Evolutionary conservation across 768 basidiomycete genomes (phyloP), one percentile per base, ranked within the genome.

Genomic region (Boletus rex-veris): DNA sequence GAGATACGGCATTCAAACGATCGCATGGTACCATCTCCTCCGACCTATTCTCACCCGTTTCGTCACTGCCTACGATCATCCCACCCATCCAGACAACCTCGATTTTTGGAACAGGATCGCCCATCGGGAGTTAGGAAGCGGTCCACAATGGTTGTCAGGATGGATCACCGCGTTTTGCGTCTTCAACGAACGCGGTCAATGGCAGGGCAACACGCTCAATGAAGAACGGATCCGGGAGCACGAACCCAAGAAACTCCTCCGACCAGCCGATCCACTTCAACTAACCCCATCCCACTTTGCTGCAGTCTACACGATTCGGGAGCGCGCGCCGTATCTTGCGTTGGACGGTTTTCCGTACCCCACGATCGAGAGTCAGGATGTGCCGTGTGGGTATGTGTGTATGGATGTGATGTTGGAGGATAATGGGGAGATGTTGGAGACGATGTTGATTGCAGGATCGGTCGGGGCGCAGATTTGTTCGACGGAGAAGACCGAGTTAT

Each of bases 131-230:
- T 15, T 41, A 10, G 68, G 60, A 11, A 67, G 66, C n/a, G 73
- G 71, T 3, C 58, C 65, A 2, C 56, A 60, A 11, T 71, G 56
- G 56, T 50, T 77, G n/a, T 69, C 70, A 3, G 77, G 74, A 0
- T 75, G 74, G 75, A 71, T 75, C 47, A 70, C 66, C 19, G 70
- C 71, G 16, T 76, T 76, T 46, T 71, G 71, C 41, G 67, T 66
- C 39, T 70, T 59, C 65, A 58, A 66, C 47, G 59, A 61, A n/a
- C 61, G 58, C 2, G 71, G 74, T 12, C 42, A 60, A 40, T 73
- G 73, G 68, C 60, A 65, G 30, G 73, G 70, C 24, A 58, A 67
- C 53, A 47, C 43, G 21, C 61, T 71, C 49, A 71, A 63, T 36
- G 61, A 67, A 36, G 65, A 69, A 1, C 69, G 69, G 4, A 53